These are phyloP conservation scores for Lyophyllum decastes DNA, from an alignment of 768 basidiomycete genomes.

Conservation along the genomic window DNA sequence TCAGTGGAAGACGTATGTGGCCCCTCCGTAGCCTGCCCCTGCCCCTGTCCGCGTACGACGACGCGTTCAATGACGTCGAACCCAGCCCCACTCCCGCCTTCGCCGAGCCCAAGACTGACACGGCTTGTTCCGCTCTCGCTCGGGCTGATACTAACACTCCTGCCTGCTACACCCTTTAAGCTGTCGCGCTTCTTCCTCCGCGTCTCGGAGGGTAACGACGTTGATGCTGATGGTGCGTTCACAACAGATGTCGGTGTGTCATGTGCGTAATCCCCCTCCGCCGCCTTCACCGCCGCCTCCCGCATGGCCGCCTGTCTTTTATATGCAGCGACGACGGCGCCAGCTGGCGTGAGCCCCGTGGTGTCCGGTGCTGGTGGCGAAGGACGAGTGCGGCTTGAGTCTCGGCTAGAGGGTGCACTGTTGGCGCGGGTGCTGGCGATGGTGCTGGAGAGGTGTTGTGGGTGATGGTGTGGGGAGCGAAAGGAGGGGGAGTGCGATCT, in stretches of 20 bases:
- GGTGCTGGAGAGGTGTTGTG: neutral
- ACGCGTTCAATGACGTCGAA: slow-evolving; percentile 12
- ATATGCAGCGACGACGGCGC: slow-evolving; percentile 48
- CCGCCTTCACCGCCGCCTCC: slow-evolving; percentile 2
- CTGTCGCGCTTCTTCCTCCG: too few species aligned
- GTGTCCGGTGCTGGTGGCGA: neutral
- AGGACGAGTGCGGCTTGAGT: neutral
- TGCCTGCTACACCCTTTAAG: neutral
- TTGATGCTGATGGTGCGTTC: too few species aligned
- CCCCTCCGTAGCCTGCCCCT: slow-evolving; percentile 22
- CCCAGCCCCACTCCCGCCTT: neutral
- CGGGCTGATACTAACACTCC: neutral
- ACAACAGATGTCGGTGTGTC: neutral
- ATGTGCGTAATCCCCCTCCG: neutral
- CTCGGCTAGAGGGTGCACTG: neutral
- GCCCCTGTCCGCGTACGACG: neutral
- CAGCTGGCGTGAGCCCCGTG: slow-evolving; percentile 44
- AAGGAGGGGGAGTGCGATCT: slow-evolving; percentile 1
- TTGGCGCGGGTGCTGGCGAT: neutral
- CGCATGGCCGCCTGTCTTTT: slow-evolving; percentile 39
- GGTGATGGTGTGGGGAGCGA: neutral
- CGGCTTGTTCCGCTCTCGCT: neutral
- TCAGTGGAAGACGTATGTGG: slow-evolving; percentile 5
- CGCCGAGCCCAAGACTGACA: neutral
- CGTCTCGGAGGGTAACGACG: too few species aligned